Percentiles rank a stretch among this genome's conserved stretches.
These are phyloP conservation scores for Spirogloea muscicola DNA, from an alignment of 139 green algal genomes.

Conservation along the genomic window DNA sequence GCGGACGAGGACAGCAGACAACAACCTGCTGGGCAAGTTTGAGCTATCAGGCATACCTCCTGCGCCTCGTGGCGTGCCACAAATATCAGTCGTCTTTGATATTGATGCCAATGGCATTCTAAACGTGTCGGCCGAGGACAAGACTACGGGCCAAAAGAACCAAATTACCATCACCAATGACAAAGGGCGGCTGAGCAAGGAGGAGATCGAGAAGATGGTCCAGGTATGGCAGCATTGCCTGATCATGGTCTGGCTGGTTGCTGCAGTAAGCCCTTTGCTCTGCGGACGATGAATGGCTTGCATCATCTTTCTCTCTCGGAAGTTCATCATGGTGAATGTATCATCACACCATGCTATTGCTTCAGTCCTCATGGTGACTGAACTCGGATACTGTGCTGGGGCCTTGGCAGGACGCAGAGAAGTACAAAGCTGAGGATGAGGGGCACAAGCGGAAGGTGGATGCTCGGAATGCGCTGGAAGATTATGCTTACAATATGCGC, in stretches of 20 bases:
- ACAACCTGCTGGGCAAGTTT: slow-evolving; percentile 98
- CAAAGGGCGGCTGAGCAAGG: slow-evolving; percentile 96
- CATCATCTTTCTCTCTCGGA: slow-evolving; percentile 82
- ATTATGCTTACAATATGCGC: slow-evolving; percentile 82
- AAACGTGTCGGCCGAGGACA: slow-evolving; percentile 95
- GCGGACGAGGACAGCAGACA: slow-evolving; percentile 84
- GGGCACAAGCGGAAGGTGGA: slow-evolving; percentile 77
- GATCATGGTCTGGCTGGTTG: no score
- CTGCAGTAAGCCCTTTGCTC: no score
- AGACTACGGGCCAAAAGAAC: slow-evolving; percentile 89
- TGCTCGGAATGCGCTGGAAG: slow-evolving; percentile 89
- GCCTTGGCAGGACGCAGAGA: slow-evolving; percentile 73
- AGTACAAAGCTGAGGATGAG: slow-evolving; percentile 98
- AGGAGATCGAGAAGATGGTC: slow-evolving; percentile 99
- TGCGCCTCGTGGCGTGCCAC: slow-evolving; percentile 91
- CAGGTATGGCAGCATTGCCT: no score
- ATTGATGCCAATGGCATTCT: slow-evolving; percentile 99
- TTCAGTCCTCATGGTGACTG: no score
- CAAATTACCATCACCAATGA: slow-evolving; percentile 99
- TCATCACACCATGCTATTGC: slow-evolving; percentile 79
- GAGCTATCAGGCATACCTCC: slow-evolving; percentile 95
- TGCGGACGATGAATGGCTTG: slow-evolving; percentile 76
- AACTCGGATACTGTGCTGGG: slow-evolving; percentile 67
- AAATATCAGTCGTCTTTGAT: slow-evolving; percentile 96
- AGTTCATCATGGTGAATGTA: slow-evolving; percentile 63